Base-by-base conservation (phyloP, 2,329 filamentous ascomycete genomes). In the Teratosphaeria zuluensis region DNA sequence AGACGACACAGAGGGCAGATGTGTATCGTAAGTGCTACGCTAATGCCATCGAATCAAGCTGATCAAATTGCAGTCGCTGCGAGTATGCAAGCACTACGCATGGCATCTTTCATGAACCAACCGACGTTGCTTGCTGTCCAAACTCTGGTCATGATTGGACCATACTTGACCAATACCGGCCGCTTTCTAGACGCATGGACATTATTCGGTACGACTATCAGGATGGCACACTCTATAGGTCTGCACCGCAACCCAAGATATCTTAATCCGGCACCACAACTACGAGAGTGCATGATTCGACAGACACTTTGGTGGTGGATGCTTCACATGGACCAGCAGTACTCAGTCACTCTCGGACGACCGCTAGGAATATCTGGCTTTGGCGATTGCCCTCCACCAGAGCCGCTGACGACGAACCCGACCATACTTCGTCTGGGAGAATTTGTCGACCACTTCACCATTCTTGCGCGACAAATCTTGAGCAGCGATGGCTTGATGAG, bases 241-340 rank as follows among this genome's bases (percentile, higher is more conserved):
- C 71, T 80, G 19, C 78, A 80, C 63, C 75, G 78, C 5, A 75
- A 80, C 60, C 77, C 77, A 1, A 77, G 74, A 59, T 72, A 73
- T 51, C 71, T 78, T 30, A 72, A 79, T 57, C 75, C 77, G 19
- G 64, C 74, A 3, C 72, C 73, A 35, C 71, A 74, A 1, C 68
- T 74, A 7, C 70, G 72, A 28, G 76, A 79, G 62, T 73, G 72
- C 54, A 71, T 72, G 14, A 69, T 75, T 14, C 70, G 78, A 5
- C 75, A 74, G 56, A 74, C 74, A 16, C 67, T 79, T 1, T 80
- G 78, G 78, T 80, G 78, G 78, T 78, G 77, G 75, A 77, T 80
- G 71, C 64, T 80, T n/a, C 76, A 79, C 59, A 76, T 79, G 72
- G 78, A 80, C 54, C 76, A 79, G 58, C 74, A 79, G 54, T 80